A percentile compares a stretch with the other conserved stretches of the same genome.
Evolutionary conservation across 305 asterid genomes (phyloP).

Genomic region (Fraxinus nigra): DNA sequence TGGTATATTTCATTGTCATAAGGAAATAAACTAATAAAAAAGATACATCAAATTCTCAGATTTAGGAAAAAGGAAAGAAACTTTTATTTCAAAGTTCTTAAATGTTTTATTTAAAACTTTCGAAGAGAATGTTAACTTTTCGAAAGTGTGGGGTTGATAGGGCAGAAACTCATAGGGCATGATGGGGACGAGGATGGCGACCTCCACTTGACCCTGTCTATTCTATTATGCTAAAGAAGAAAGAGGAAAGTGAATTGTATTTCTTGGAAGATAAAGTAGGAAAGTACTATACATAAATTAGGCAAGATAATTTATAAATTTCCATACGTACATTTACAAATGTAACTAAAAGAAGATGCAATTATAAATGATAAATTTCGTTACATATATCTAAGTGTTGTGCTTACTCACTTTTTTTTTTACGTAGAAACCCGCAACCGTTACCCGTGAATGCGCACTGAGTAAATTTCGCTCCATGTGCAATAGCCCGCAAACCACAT

Average conservation of each 20-base stretch:
- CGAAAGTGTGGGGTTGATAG: not conserved
- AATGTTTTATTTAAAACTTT: not conserved
- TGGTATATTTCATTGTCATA: not conserved
- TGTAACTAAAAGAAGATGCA: not conserved
- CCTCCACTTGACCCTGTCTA: not conserved
- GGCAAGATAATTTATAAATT: not conserved
- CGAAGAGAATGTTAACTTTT: not conserved
- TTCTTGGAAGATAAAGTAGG: not conserved
- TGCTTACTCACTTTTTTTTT: not conserved
- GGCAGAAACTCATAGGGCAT: not conserved
- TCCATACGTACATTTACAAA: not conserved
- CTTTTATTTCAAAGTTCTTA: not conserved
- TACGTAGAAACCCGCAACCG: no score
- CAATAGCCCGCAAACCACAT: no score
- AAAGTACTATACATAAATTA: not conserved
- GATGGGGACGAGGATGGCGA: not conserved
- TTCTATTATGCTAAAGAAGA: not conserved
- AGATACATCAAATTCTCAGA: not conserved
- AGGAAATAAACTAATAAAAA: not conserved
- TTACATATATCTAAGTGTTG: not conserved
- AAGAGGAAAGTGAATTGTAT: not conserved
- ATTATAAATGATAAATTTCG: no score
- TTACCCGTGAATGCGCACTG: no score
- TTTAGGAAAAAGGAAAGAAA: not conserved
- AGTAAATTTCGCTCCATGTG: no score